Base-by-base conservation (phyloP, 805 yeast genomes). In the Candida incommunis region DNA sequence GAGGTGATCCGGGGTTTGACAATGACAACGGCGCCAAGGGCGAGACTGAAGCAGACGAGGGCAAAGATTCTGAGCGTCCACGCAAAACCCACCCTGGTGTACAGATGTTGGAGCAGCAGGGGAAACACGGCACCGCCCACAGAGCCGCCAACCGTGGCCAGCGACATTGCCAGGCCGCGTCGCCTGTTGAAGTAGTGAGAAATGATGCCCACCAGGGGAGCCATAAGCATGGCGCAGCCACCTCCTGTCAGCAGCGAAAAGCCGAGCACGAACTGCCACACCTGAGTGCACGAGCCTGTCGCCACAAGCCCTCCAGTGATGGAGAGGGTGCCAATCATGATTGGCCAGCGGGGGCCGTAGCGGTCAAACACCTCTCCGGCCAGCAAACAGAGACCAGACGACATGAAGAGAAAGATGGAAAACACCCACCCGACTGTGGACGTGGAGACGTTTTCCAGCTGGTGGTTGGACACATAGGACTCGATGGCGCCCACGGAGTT, bases 401-500 rank as follows among this genome's bases (percentile, higher is more conserved):
- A 63, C 13, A 60, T 80, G 45, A 67, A 78, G 49, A 54, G 56
- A 23, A 70, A 71, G 41, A 67, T 83, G 46, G 64, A 60, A 40
- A 37, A 52, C 3, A 57, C 70, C 41, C 82, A 67, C 58, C 74
- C 81, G 7, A 76, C 66, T 1, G 72, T 60, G 2, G 80, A 68
- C 1, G 74, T 64, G 3, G 68, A 57, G 3, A 64, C 60, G 40
- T 67, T 52, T 1, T 61, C 62, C 48, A 80, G 59, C 56, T 79
- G 84, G 57, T 79, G 71, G 11, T 61, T 62, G 5, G 75, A 67
- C 7, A 80, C 66, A 51, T 78, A 76, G 0, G 80, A 69, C 58
- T 80, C 79, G 34, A 80, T 67, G 3, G 76, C 80, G 50, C 86
- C 85, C 34, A 72, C 64, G 2, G 78, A 60, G 53, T 79, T 79